Percentiles rank a stretch among this genome's conserved stretches.
These are phyloP conservation scores for Waltiozyma sp. DNA, from an alignment of 1,139 yeast genomes.

Conservation along the genomic window DNA sequence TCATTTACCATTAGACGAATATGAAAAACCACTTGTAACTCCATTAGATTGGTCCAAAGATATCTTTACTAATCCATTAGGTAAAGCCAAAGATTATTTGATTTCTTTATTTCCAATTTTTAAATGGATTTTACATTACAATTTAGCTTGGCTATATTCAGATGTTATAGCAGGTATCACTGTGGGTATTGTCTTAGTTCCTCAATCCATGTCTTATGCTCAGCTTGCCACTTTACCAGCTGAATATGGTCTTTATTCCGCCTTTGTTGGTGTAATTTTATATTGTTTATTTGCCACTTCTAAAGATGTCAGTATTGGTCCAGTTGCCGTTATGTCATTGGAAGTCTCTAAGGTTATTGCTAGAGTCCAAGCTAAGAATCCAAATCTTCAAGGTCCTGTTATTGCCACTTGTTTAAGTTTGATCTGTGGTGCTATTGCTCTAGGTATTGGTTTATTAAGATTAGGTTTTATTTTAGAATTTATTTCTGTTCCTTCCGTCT, in stretches of 20 bases:
- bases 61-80: conserved; percentile 31
- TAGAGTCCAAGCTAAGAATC: conserved; percentile 44
- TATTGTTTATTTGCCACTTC: conserved; percentile 91
- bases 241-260: conserved; percentile 82
- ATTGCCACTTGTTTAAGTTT: conserved; percentile 76
- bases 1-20: background rate
- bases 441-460: conserved; percentile 73
- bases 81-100: conserved; percentile 32
- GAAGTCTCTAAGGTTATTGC: conserved; percentile 74
- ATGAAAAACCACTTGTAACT: background rate
- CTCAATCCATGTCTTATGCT: conserved; percentile 95
- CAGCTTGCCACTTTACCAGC: conserved; percentile 72
- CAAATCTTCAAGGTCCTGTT: conserved; percentile 38
- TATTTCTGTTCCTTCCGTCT: conserved; percentile 84
- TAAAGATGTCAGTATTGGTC: conserved; percentile 92
- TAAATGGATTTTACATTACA: conserved; percentile 78
- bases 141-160: conserved; percentile 64
- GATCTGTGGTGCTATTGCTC: conserved; percentile 75
- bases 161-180: conserved; percentile 89
- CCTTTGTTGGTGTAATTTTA: conserved; percentile 83
- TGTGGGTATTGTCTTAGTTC: conserved; percentile 86
- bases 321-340: conserved; percentile 92
- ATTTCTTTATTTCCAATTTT: conserved; percentile 67
- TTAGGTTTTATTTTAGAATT: conserved; percentile 83
- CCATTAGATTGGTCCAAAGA: conserved; percentile 31